These are phyloP conservation scores for Vaccinium corymbosum DNA, from an alignment of 148 eudicot species.

Conservation along the genomic window DNA sequence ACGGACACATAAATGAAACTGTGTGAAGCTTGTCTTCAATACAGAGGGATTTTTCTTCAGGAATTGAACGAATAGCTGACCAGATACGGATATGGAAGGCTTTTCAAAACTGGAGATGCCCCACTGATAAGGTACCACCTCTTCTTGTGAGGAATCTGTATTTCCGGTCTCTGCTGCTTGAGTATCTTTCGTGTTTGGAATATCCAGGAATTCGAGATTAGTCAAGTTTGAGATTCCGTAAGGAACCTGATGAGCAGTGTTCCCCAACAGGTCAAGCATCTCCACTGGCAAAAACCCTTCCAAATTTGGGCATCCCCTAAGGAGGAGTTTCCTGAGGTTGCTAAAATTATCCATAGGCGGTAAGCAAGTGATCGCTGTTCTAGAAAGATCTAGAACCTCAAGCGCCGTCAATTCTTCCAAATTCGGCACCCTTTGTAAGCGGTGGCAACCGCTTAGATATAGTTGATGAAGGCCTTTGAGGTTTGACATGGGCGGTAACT, in stretches of 20 bases:
- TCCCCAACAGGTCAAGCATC: background rate
- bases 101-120: conserved; percentile 18
- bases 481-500: conserved; percentile 26
- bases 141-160: background rate
- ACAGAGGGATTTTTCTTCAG: background rate
- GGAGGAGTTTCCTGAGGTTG: conserved; percentile 20
- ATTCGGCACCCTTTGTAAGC: conserved; percentile 11
- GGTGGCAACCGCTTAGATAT: conserved; percentile 19
- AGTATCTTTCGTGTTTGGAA: conserved; percentile 10
- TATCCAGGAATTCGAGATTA: conserved; percentile 27
- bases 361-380: conserved; percentile 13
- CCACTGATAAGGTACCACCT: background rate
- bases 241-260: conserved; percentile 8
- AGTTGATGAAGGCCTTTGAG: conserved; percentile 25
- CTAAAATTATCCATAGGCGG: background rate
- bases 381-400: conserved; percentile 34
- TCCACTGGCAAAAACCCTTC: background rate
- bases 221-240: conserved; percentile 23
- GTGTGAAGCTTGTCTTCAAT: conserved; percentile 13
- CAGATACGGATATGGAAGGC: conserved; percentile 7
- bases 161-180: background rate
- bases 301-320: conserved; percentile 15
- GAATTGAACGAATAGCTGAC: conserved; percentile 14
- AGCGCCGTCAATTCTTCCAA: conserved; percentile 21
- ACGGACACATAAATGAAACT: conserved; percentile 26